A percentile compares a stretch with the other conserved stretches of the same genome.
These are phyloP conservation scores for Baorangia bicolor DNA, from an alignment of 768 basidiomycete species.

Conservation along the genomic window DNA sequence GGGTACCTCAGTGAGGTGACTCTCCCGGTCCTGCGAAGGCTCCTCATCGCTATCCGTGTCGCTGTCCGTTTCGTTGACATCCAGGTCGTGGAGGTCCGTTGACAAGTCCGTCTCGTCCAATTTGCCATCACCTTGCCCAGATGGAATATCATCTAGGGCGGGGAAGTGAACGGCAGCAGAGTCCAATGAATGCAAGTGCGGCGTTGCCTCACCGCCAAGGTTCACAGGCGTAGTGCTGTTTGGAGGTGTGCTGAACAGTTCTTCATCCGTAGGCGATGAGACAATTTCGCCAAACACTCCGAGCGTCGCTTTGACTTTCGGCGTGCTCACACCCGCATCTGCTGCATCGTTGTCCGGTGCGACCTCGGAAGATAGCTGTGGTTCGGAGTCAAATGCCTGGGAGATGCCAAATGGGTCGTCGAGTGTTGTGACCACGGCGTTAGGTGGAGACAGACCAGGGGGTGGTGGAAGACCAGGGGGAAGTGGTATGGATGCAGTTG, in stretches of 20 bases:
- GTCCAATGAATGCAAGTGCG: conserved; percentile 27
- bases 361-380: conserved; percentile 10
- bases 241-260: conserved; percentile 62
- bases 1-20: conserved; percentile 16
- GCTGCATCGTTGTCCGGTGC: conserved; percentile 22
- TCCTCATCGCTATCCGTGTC: conserved; percentile 49
- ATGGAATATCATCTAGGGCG: conserved; percentile 33
- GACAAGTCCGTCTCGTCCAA: conserved; percentile 53
- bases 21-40: conserved; percentile 18
- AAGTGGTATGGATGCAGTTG: conserved; percentile 36
- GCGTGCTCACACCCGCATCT: conserved; percentile 22
- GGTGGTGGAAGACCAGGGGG: conserved; percentile 32
- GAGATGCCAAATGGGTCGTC: conserved; percentile 58
- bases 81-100: conserved; percentile 56
- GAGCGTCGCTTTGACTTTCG: conserved; percentile 11
- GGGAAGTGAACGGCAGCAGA: conserved; percentile 35
- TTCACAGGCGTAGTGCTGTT: conserved; percentile 37
- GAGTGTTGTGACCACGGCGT: conserved; percentile 6
- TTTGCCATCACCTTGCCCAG: conserved; percentile 22
- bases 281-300: conserved; percentile 22
- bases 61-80: conserved; percentile 54
- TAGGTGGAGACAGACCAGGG: conserved; percentile 9
- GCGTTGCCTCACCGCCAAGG: conserved; percentile 8
- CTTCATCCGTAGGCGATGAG: conserved; percentile 41
- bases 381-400: conserved; percentile 20